Evolutionary conservation across 2,329 filamentous ascomycete species (phyloP).

Genomic region (Myotisia sp.): DNA sequence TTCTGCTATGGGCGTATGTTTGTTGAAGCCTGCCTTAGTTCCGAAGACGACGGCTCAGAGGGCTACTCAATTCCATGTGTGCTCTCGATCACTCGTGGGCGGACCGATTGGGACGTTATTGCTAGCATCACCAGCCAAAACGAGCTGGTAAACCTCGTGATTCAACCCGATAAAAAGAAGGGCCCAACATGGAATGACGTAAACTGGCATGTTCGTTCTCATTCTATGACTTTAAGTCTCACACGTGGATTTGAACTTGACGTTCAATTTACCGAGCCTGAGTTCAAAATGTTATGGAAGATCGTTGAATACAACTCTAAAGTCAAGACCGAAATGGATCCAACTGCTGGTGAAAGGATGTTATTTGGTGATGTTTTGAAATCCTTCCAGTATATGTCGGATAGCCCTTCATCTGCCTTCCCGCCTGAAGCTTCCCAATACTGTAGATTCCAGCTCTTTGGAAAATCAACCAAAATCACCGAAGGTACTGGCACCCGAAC

Average conservation of each 20-base stretch:
- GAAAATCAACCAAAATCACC: slow-evolving; percentile 51
- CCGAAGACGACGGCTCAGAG: slow-evolving; percentile 54
- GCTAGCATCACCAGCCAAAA: slow-evolving; percentile 68
- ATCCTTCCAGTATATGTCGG: slow-evolving; percentile 69
- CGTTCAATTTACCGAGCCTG: slow-evolving; percentile 57
- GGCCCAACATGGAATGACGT: slow-evolving; percentile 72
- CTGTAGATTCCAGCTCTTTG: slow-evolving; percentile 63
- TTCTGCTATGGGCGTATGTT: slow-evolving; percentile 72
- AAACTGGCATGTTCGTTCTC: slow-evolving; percentile 57
- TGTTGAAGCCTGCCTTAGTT: slow-evolving; percentile 60
- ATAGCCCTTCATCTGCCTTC: slow-evolving; percentile 56
- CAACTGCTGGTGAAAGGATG: slow-evolving; percentile 53
- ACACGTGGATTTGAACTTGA: slow-evolving; percentile 62
- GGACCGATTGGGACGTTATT: slow-evolving; percentile 53
- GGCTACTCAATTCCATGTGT: slow-evolving; percentile 58
- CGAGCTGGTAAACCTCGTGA: slow-evolving; percentile 57
- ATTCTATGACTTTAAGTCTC: slow-evolving; percentile 53
- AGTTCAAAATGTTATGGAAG: slow-evolving; percentile 65
- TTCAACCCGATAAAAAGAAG: slow-evolving; percentile 52
- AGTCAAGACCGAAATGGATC: slow-evolving; percentile 56
- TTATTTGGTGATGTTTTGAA: slow-evolving; percentile 56
- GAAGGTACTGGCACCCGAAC: slow-evolving; percentile 59
- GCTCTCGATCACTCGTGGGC: slow-evolving; percentile 58
- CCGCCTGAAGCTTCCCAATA: slow-evolving; percentile 57
- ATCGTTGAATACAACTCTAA: slow-evolving; percentile 75